Base-by-base conservation (phyloP, 768 basidiomycete genomes). In the Cystofilobasidium macerans region DNA sequence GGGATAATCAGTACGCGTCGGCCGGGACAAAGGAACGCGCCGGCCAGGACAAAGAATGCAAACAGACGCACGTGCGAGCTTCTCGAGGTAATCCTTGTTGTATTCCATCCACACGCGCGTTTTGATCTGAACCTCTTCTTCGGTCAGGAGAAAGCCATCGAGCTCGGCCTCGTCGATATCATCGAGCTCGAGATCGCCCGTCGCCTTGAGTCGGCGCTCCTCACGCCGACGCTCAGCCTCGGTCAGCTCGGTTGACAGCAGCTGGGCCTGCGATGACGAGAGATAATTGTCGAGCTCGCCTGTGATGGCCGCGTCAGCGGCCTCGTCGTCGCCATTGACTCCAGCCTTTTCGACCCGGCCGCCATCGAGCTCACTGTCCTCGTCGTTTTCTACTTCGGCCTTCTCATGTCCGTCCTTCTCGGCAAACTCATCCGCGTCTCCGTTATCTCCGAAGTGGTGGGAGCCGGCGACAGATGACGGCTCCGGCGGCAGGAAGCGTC, bases 31-130 rank as follows among this genome's bases (percentile, higher is more conserved):
- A 12, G 32, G 30, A 1, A 32, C n/a, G 28, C n/a, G 14, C 1
- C 33, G 8, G 11, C 13, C 53, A 0, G n/a, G 24, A 18, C 24
- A 20, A 24, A 38, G 16, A 16, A 1, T 22, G 3, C 42, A 14
- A 22, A 24, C 8, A n/a, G 12, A 68, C 61, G 57, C 57, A 68
- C 89, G 87, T 61, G 90, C 91, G 38, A 93, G 79, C 20, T 86
- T 85, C 73, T 91, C 87, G 40, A 97, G 77, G 75, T 94, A 97
- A 36, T 95, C 92, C 70, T 82, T 82, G 75, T 95, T 95, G 72
- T 90, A 79, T 77, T 93, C 90, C 57, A 93, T 89, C 92, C 92
- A 97, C 1, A 95, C 83, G 14, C 89, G 84, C 74, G 90, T 89
- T 75, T 88, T 97, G 72, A 89, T 80, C 73, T 80, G 84, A 4